Evolutionary conservation across 202 grass and related monocot species (phyloP).

Genomic region (Zizania palustris): DNA sequence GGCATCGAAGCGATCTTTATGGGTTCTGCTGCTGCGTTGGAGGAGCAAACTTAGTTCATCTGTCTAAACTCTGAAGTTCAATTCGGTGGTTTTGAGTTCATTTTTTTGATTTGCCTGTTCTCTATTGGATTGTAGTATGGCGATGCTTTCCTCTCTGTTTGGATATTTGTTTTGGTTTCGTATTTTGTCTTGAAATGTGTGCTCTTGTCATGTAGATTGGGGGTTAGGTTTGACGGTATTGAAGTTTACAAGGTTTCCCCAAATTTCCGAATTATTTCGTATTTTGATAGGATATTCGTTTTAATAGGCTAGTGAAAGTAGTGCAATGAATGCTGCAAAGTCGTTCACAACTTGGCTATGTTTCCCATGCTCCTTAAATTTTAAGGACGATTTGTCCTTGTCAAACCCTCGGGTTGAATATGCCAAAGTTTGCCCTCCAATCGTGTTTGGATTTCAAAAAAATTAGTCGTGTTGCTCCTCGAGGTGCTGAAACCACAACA

Average conservation of each 20-base stretch:
- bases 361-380: constrained; percentile 1
- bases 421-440: too few relatives aligned
- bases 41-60: constrained; percentile 17
- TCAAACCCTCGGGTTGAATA: constrained; percentile 10
- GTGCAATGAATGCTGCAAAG: constrained; percentile 3
- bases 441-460: too few relatives aligned
- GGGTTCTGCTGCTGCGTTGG: neutral
- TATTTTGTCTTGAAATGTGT: constrained; percentile 25
- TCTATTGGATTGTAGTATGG: neutral
- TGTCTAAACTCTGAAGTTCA: neutral
- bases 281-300: constrained; percentile 9
- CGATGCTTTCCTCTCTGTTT: neutral
- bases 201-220: neutral
- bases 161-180: constrained; percentile 1
- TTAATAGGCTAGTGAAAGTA: neutral
- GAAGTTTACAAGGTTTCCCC: too few relatives aligned
- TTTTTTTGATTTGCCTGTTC: constrained; percentile 13
- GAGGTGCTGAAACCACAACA: too few relatives aligned
- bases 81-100: neutral
- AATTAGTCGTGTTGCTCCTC: too few relatives aligned
- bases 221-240: too few relatives aligned
- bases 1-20: neutral
- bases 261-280: too few relatives aligned
- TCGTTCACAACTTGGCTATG: constrained; percentile 10
- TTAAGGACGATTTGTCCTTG: neutral